A percentile compares a stretch with the other conserved stretches of the same genome.
Conservation (phyloP, 768 basidiomycete species). For the Gautieria morchelliformis region DNA sequence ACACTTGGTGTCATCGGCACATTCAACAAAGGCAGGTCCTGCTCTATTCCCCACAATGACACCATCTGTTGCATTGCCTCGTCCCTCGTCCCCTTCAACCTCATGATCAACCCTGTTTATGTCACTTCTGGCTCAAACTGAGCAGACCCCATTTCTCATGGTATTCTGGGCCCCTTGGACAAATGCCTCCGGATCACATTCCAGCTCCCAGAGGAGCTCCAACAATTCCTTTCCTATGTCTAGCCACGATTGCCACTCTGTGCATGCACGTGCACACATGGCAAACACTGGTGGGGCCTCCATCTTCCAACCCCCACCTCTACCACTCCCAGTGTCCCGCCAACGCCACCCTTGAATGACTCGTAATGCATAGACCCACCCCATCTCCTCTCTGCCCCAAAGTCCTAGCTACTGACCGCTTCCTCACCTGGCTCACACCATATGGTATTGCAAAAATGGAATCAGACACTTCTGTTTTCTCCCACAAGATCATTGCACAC, state of each 20-base stretch:
- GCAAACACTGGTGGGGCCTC: neutral
- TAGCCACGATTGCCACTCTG: too few relatives aligned
- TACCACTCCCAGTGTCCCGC: neutral
- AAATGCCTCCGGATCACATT: too few relatives aligned
- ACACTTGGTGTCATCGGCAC: conserved; percentile 3
- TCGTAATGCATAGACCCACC: neutral
- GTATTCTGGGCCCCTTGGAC: neutral
- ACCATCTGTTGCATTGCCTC: neutral
- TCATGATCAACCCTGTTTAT: neutral
- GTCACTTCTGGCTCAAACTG: neutral
- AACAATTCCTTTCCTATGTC: too few relatives aligned
- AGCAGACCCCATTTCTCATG: conserved; percentile 1
- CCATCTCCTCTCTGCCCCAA: neutral
- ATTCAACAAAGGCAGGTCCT: neutral
- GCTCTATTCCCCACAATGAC: neutral
- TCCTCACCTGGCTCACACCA: neutral
- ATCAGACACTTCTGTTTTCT: neutral
- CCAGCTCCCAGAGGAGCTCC: too few relatives aligned
- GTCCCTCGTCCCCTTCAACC: neutral
- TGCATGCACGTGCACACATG: too few relatives aligned
- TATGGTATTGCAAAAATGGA: neutral
- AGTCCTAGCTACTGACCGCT: neutral
- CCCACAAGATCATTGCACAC: neutral
- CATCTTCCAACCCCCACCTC: neutral
- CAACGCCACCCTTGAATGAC: neutral